phyloP scores from a whole-genome alignment of 202 grass and related monocot species.

The Zizania palustris region DNA sequence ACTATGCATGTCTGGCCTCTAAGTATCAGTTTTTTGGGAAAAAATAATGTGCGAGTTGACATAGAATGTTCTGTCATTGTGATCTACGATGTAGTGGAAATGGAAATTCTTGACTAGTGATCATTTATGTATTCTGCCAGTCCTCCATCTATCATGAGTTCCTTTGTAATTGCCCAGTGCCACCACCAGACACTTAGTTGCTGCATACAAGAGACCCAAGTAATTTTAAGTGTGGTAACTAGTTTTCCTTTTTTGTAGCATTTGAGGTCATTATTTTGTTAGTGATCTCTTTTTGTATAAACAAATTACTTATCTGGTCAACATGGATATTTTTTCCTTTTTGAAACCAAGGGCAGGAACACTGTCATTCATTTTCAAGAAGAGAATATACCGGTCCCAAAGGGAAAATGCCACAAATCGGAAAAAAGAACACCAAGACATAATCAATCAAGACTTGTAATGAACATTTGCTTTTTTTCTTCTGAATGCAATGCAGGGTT shows the following conservation, averaged over 20 bases:
- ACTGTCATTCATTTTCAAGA: too few species aligned
- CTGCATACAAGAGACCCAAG: conserved; percentile 4
- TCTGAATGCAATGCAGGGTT: conserved; percentile 59
- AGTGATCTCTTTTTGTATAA: background rate
- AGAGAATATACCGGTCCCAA: too few species aligned
- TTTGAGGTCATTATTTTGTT: conserved; percentile 15
- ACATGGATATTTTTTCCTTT: background rate
- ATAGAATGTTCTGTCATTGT: conserved; percentile 7
- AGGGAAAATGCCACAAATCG: too few species aligned
- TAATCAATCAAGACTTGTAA: conserved; percentile 19
- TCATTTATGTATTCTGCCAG: conserved; percentile 17
- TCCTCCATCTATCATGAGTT: conserved; percentile 7
- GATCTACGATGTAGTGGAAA: background rate
- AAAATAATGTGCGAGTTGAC: background rate
- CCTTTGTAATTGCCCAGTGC: background rate
- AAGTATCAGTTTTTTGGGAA: conserved; percentile 12
- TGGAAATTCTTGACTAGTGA: conserved; percentile 25
- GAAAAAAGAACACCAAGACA: too few species aligned
- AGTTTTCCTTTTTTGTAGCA: background rate
- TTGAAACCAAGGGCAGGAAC: too few species aligned
- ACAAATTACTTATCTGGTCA: background rate
- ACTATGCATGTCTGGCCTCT: background rate
- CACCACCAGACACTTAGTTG: background rate
- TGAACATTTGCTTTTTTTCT: conserved; percentile 21
- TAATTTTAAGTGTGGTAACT: conserved; percentile 4